Conservation (phyloP, 768 basidiomycete genomes). For the Gyrodon lividus region DNA sequence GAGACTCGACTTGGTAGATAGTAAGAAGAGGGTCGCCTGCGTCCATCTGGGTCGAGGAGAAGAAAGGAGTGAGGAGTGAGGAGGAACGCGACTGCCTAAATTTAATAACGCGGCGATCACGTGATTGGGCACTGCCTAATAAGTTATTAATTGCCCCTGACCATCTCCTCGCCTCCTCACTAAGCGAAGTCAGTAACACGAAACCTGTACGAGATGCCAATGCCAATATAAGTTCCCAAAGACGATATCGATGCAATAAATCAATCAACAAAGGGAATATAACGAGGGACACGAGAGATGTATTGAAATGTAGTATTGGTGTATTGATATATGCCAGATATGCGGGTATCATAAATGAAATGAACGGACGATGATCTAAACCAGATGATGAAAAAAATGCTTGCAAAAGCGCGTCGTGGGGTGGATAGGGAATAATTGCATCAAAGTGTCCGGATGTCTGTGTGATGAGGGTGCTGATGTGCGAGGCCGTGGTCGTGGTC, state of each 20-base stretch:
- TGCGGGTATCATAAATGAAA: slow-evolving; percentile 26
- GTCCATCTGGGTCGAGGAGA: slow-evolving; percentile 9
- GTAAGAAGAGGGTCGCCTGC: slow-evolving; percentile 6
- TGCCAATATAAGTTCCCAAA: too few relatives aligned
- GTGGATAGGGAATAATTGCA: slow-evolving; percentile 1
- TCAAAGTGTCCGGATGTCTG: slow-evolving; percentile 9
- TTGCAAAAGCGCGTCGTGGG: slow-evolving; percentile 4
- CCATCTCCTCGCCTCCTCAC: too few relatives aligned
- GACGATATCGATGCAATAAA: too few relatives aligned
- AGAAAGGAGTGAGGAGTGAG: slow-evolving; percentile 2
- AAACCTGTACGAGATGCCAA: too few relatives aligned
- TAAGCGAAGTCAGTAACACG: too few relatives aligned
- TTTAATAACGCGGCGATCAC: slow-evolving; percentile 4
- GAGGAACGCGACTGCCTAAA: slow-evolving; percentile 7
- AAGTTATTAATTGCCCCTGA: neutral
- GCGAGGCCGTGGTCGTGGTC: slow-evolving; percentile 9
- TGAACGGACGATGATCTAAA: slow-evolving; percentile 23
- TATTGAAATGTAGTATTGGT: slow-evolving; percentile 11
- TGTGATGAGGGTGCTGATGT: slow-evolving; percentile 4
- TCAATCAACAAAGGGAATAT: neutral
- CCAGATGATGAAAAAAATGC: slow-evolving; percentile 28
- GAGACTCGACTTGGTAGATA: slow-evolving; percentile 28
- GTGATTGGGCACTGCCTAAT: slow-evolving; percentile 11
- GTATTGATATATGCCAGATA: slow-evolving; percentile 27
- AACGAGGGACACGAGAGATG: neutral